phyloP scores from a whole-genome alignment of 1,284 basidiomycete genomes.

The Ustilago loliicola region DNA sequence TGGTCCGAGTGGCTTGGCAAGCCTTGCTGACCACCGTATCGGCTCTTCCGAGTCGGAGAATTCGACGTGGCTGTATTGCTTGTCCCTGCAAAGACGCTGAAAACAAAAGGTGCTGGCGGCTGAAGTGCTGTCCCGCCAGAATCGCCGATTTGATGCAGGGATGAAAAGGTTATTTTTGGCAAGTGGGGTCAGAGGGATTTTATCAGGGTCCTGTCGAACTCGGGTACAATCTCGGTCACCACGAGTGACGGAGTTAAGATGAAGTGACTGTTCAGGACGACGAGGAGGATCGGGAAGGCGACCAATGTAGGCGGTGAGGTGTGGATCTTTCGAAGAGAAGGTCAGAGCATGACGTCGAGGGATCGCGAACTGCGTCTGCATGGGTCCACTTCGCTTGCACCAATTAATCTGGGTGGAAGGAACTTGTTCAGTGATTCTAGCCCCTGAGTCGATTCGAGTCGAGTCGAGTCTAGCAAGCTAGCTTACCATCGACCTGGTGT shows the following conservation, averaged over 20 bases:
- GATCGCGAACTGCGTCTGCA: constrained; percentile 13
- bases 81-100: too few relatives aligned
- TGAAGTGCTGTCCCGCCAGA: not conserved
- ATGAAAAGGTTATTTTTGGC: too few relatives aligned
- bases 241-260: constrained; percentile 3
- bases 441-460: not conserved
- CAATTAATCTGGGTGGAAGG: not conserved
- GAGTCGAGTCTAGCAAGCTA: too few relatives aligned
- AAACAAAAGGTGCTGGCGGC: too few relatives aligned
- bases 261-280: not conserved
- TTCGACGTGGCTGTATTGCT: too few relatives aligned
- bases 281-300: not conserved
- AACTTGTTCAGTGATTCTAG: not conserved
- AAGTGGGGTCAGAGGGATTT: too few relatives aligned
- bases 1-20: not conserved
- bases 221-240: constrained; percentile 1
- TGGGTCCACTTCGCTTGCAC: not conserved
- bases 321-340: constrained; percentile 7
- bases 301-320: constrained; percentile 1
- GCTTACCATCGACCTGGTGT: too few relatives aligned
- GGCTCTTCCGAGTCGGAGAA: too few relatives aligned
- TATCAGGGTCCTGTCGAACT: constrained; percentile 6
- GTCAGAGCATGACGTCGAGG: constrained; percentile 2
- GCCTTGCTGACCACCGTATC: not conserved
- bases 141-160: not conserved